Evolutionary conservation across 441 rosid genomes (phyloP), one percentile per base, ranked within the genome.

Genomic region (Hura crepitans): DNA sequence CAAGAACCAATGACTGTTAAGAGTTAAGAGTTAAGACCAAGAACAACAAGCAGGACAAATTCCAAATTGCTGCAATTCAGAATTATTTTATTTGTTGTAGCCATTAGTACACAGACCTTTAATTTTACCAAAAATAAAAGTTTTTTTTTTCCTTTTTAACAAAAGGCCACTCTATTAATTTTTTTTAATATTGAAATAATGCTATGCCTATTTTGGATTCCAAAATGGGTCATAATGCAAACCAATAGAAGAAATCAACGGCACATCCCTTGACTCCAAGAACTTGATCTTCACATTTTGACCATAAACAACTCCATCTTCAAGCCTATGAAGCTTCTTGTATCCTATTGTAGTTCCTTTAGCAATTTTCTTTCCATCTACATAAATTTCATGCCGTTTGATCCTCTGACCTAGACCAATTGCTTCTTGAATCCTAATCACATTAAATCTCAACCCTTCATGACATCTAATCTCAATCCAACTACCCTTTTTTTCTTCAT

Each of bases 401-500:
- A 89, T 81, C 81, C 96, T 78, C 72, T 89, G 92, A n/a, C 92
- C 92, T 28, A 89, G 80, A 57, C 91, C 91, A 28, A 89, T 83
- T 3, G 92, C 85, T 68, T 89, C 96, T 59, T 89, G 96, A 61
- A 87, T 84, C 70, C 91, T 80, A 15, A 89, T 65, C 74, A 86
- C 91, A 35, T 86, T 89, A 50, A 87, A 89, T 66, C 75, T 77
- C 72, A 83, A 13, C 77, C 82, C 79, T 56, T 49, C 81, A 23
- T 25, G 2, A 62, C 74, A 75, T 37, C 43, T 63, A 2, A 89
- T 47, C 72, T 85, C 89, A 63, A 87, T 79, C 91, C 96, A 87
- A 46, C 73, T 74, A 3, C 68, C 81, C 51, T 66, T 69, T 17
- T 45, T 25, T 8, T 70, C 54, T 1, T 75, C 66, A 9, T 75